These are phyloP conservation scores for Neonectria coccinea DNA, from an alignment of 2,329 filamentous ascomycete genomes.

Conservation along the genomic window DNA sequence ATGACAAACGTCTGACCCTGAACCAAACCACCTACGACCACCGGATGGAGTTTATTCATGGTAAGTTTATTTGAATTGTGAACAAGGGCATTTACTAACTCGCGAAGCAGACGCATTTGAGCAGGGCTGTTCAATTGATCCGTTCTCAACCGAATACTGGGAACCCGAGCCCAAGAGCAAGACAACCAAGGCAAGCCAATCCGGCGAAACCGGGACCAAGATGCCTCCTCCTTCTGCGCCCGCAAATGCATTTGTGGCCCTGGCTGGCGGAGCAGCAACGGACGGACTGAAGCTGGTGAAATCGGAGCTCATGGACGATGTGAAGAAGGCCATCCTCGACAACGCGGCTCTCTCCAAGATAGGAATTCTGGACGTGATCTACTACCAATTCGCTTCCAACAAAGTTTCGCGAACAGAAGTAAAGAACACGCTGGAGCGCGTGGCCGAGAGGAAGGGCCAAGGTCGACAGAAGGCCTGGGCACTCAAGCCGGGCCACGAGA, in stretches of 20 bases:
- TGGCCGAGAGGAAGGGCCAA: slow-evolving; percentile 55
- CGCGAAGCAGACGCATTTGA: slow-evolving; percentile 57
- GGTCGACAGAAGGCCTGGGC: slow-evolving; percentile 55
- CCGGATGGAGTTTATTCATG: slow-evolving; percentile 79
- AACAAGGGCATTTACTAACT: slow-evolving; percentile 32
- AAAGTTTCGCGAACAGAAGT: slow-evolving; percentile 54
- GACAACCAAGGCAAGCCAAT: slow-evolving; percentile 33
- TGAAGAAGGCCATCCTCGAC: slow-evolving; percentile 56
- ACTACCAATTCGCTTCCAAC: slow-evolving; percentile 51
- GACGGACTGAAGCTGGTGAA: slow-evolving; percentile 51
- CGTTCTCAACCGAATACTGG: slow-evolving; percentile 89
- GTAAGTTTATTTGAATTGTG: slow-evolving; percentile 57
- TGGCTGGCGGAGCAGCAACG: slow-evolving; percentile 38
- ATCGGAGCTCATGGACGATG: slow-evolving; percentile 54
- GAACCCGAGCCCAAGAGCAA: slow-evolving; percentile 54
- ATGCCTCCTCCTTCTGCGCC: slow-evolving; percentile 52
- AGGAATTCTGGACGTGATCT: slow-evolving; percentile 56
- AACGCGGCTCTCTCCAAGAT: slow-evolving; percentile 56
- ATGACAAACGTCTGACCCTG: slow-evolving; percentile 60
- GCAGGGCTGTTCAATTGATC: slow-evolving; percentile 75
- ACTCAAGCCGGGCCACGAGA: slow-evolving; percentile 54
- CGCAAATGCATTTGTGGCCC: slow-evolving; percentile 53
- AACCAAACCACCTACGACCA: slow-evolving; percentile 68
- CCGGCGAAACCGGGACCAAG: slow-evolving; percentile 33
- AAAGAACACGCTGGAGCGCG: slow-evolving; percentile 56